A percentile compares a stretch with the other conserved stretches of the same genome.
These are phyloP conservation scores for Phytophthora cajani DNA, from an alignment of 352 stramenopile genomes.

Conservation along the genomic window DNA sequence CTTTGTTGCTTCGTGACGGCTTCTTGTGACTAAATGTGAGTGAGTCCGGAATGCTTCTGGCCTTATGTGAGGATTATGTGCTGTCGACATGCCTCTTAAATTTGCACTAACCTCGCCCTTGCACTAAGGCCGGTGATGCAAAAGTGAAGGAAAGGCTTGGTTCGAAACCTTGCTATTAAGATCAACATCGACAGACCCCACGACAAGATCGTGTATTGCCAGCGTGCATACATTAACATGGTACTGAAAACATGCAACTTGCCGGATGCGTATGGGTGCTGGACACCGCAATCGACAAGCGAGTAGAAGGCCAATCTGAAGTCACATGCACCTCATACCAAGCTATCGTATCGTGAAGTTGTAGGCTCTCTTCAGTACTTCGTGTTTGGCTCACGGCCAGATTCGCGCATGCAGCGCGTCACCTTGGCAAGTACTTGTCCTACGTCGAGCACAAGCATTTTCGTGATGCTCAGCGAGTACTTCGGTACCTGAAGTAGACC, in stretches of 20 bases:
- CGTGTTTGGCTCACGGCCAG: constrained; percentile 18
- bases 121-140: not conserved
- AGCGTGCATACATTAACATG: constrained; percentile 12
- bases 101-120: not conserved
- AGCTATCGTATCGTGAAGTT: constrained; percentile 5
- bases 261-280: not conserved
- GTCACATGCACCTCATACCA: not conserved
- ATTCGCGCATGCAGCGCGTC: constrained; percentile 21
- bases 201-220: constrained; percentile 8
- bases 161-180: constrained; percentile 4
- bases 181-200: constrained; percentile 7
- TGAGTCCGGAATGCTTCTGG: not conserved
- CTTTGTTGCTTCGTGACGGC: not conserved
- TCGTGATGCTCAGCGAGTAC: not conserved
- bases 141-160: not conserved
- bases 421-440: constrained; percentile 10
- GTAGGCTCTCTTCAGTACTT: constrained; percentile 10
- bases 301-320: constrained; percentile 2
- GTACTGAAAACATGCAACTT: not conserved
- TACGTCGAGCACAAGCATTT: constrained; percentile 10
- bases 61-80: not conserved
- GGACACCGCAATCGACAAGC: constrained; percentile 8
- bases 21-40: not conserved
- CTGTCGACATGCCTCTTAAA: not conserved
- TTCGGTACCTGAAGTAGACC: constrained; percentile 12